phyloP scores from a whole-genome alignment of 192 early-diverging fungal species.

The Linnemannia elongata region DNA sequence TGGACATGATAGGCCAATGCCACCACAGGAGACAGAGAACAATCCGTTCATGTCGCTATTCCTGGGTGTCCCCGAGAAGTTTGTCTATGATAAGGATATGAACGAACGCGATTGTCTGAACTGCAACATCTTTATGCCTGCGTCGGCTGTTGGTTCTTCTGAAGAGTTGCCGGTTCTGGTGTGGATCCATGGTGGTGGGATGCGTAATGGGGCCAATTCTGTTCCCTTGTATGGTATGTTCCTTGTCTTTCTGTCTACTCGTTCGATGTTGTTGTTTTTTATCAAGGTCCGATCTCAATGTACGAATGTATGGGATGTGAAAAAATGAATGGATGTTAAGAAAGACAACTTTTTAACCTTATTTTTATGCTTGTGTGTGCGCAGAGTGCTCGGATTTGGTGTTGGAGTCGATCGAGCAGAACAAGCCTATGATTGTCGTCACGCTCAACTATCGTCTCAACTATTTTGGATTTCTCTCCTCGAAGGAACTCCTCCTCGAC shows the following conservation, averaged over 20 bases:
- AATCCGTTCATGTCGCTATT: neutral
- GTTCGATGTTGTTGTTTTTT: neutral
- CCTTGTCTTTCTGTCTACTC: neutral
- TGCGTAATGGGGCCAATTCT: slow-evolving; percentile 27
- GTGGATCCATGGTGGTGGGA: slow-evolving; percentile 39
- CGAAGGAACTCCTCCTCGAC: slow-evolving; percentile 35
- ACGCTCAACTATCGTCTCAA: slow-evolving; percentile 65
- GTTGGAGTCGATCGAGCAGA: slow-evolving; percentile 17
- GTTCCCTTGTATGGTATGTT: slow-evolving; percentile 39
- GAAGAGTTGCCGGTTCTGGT: slow-evolving; percentile 25
- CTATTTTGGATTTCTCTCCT: slow-evolving; percentile 58
- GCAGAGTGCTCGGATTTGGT: slow-evolving; percentile 42
- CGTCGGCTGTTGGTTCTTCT: neutral
- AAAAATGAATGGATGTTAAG: neutral
- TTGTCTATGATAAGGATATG: slow-evolving; percentile 1
- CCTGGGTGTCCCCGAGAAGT: slow-evolving; percentile 1
- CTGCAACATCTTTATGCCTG: slow-evolving; percentile 33
- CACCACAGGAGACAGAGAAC: slow-evolving; percentile 13
- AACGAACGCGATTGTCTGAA: slow-evolving; percentile 40
- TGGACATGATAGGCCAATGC: slow-evolving; percentile 7
- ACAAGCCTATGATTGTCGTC: slow-evolving; percentile 62
- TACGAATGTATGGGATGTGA: neutral
- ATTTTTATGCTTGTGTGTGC: neutral
- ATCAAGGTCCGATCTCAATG: neutral
- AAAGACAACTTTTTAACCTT: neutral